These are phyloP conservation scores for Blastobotrys mokoenaii DNA, from an alignment of 805 yeast genomes.

Conservation along the genomic window DNA sequence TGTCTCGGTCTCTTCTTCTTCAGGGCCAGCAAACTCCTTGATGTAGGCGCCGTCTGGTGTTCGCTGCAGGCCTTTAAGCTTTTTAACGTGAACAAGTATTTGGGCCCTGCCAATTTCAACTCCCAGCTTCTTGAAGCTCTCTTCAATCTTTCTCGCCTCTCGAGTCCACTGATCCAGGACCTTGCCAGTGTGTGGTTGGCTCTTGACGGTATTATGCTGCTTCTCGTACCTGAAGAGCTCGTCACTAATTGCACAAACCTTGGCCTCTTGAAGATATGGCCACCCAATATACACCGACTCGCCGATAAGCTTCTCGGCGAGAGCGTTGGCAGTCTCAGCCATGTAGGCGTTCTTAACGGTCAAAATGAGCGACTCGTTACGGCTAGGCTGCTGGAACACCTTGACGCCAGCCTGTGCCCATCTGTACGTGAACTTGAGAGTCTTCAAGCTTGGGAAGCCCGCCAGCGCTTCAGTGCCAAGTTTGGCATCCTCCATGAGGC, in stretches of 20 bases:
- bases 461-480: constrained; percentile 67
- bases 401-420: constrained; percentile 55
- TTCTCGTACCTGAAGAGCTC: constrained; percentile 38
- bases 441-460: constrained; percentile 80
- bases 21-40: constrained; percentile 52
- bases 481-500: constrained; percentile 57
- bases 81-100: constrained; percentile 60
- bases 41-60: constrained; percentile 63
- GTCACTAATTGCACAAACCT: constrained; percentile 55
- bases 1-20: constrained; percentile 38
- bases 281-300: constrained; percentile 67
- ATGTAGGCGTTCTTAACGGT: constrained; percentile 41
- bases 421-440: constrained; percentile 48
- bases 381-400: constrained; percentile 79
- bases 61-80: constrained; percentile 71
- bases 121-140: constrained; percentile 47
- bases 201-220: constrained; percentile 18
- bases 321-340: constrained; percentile 43
- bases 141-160: constrained; percentile 33
- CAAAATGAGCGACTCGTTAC: constrained; percentile 73
- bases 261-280: constrained; percentile 86
- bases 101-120: constrained; percentile 45
- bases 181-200: constrained; percentile 35
- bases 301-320: constrained; percentile 55
- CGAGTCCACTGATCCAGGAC: constrained; percentile 41